These are phyloP conservation scores for Mortierella claussenii DNA, from an alignment of 192 early-diverging fungal species.

Conservation along the genomic window DNA sequence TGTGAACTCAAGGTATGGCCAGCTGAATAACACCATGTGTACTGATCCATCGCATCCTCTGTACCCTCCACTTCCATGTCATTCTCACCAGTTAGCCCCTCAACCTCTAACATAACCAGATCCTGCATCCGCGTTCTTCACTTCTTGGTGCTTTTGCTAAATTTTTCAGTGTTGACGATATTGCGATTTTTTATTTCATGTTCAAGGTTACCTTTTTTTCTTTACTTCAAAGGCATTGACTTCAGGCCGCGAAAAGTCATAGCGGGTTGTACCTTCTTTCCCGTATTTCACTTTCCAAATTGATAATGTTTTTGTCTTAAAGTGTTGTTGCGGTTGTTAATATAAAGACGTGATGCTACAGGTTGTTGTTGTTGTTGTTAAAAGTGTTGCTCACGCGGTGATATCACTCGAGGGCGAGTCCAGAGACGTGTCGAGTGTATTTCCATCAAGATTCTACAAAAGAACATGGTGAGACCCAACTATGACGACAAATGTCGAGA, in stretches of 20 bases:
- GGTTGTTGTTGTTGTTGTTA: slow-evolving; percentile 11
- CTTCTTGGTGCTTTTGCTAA: slow-evolving; percentile 18
- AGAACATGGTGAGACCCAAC: slow-evolving; percentile 37
- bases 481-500: slow-evolving; percentile 22
- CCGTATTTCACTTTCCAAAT: slow-evolving; percentile 10
- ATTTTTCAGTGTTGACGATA: slow-evolving; percentile 19
- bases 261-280: slow-evolving; percentile 7
- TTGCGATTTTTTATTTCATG: slow-evolving; percentile 24
- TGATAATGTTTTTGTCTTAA: slow-evolving; percentile 12
- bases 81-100: no score
- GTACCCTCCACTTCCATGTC: no score
- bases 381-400: slow-evolving; percentile 1
- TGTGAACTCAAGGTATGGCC: no score
- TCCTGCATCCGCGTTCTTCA: slow-evolving; percentile 19
- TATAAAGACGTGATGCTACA: slow-evolving; percentile 26
- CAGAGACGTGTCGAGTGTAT: slow-evolving; percentile 17
- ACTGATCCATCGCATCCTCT: no score
- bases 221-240: slow-evolving; percentile 16
- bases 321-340: slow-evolving; percentile 18
- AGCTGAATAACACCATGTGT: no score
- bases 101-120: no score
- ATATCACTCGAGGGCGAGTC: slow-evolving; percentile 26
- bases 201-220: slow-evolving; percentile 1
- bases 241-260: slow-evolving; percentile 11
- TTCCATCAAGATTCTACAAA: slow-evolving; percentile 34